Evolutionary conservation across 2,329 filamentous ascomycete genomes (phyloP).

Genomic region (Metarhizium robertsii): DNA sequence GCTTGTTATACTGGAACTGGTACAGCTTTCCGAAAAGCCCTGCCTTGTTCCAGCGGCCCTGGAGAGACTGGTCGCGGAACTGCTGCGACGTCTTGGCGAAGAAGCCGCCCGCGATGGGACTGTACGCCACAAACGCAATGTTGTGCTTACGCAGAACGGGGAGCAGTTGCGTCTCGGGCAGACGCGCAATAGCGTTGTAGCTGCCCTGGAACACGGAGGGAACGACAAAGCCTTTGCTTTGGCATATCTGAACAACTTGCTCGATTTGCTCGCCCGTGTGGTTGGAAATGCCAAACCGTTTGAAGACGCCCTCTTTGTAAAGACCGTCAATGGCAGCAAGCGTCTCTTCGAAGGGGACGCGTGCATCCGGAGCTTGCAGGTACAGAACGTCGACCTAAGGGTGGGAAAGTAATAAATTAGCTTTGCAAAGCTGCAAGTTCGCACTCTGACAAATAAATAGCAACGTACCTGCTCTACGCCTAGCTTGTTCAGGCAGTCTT

Average conservation of each 20-base stretch:
- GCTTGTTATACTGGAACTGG: too few species aligned
- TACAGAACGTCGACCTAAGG: not conserved
- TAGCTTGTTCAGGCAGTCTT: too few species aligned
- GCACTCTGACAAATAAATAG: too few species aligned
- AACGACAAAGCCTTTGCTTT: not conserved
- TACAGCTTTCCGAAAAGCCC: too few species aligned
- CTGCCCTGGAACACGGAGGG: not conserved
- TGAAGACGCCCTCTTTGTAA: not conserved
- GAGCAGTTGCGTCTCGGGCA: not conserved
- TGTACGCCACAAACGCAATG: not conserved
- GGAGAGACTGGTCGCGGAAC: too few species aligned
- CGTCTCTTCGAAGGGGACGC: not conserved
- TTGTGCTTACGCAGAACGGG: not conserved
- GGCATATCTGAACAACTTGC: not conserved
- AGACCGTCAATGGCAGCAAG: not conserved
- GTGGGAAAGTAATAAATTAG: too few species aligned
- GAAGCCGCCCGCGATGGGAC: not conserved
- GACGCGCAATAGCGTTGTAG: not conserved
- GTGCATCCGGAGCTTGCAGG: not conserved
- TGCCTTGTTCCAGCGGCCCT: too few species aligned
- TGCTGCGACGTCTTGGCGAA: too few species aligned
- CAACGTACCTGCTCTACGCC: too few species aligned
- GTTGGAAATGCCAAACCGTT: not conserved
- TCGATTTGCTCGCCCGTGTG: not conserved
- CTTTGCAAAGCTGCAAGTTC: too few species aligned